A percentile compares a stretch with the other conserved stretches of the same genome.
Conservation (phyloP, 345 rosid species). For the Abelmoschus esculentus region DNA sequence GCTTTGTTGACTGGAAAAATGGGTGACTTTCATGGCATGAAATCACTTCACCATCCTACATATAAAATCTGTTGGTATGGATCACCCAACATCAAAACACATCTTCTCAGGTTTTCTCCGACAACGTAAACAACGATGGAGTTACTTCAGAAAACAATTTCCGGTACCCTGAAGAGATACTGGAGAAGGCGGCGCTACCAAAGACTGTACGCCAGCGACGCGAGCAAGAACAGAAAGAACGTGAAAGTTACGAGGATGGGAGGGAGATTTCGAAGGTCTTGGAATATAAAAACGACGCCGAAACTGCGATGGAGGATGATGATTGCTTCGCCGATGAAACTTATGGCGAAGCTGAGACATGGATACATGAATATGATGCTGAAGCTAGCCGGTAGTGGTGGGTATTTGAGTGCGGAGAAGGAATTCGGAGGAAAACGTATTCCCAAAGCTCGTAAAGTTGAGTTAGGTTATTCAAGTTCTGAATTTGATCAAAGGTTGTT, state of each 20-base stretch:
- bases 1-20: too few relatives aligned
- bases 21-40: too few relatives aligned
- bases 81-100: too few relatives aligned
- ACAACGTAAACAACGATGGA: conserved; percentile 10
- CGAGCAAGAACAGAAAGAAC: conserved; percentile 6
- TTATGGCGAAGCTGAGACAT: conserved; percentile 24
- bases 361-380: conserved; percentile 32
- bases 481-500: conserved; percentile 30
- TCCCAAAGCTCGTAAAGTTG: conserved; percentile 19
- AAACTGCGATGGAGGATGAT: conserved; percentile 17
- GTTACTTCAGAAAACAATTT: conserved; percentile 4
- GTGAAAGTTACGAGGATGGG: conserved; percentile 20
- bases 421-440: conserved; percentile 23
- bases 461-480: neutral
- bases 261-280: conserved; percentile 19
- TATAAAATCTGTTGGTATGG: neutral
- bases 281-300: conserved; percentile 29
- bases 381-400: conserved; percentile 20
- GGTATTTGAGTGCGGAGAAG: conserved; percentile 15
- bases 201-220: conserved; percentile 10
- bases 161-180: conserved; percentile 21
- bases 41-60: neutral
- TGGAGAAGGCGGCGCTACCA: conserved; percentile 33
- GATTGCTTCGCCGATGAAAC: conserved; percentile 15
- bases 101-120: too few relatives aligned